A percentile compares a stretch with the other conserved stretches of the same genome.
phyloP scores from a whole-genome alignment of 2,329 filamentous ascomycete species.

The Orbilia oligospora region DNA sequence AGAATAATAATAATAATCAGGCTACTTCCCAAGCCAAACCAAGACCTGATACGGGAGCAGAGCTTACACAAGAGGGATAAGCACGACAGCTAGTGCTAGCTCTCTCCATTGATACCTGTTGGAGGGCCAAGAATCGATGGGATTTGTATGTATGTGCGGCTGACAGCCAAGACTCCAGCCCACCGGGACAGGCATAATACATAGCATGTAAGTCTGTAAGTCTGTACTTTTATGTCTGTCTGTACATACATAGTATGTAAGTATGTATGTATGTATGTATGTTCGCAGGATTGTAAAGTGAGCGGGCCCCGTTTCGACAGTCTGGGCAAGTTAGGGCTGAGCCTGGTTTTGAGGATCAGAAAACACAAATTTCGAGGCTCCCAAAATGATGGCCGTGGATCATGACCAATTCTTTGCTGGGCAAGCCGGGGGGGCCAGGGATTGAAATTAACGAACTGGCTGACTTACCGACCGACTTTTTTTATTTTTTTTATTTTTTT shows the following conservation, averaged over 20 bases:
- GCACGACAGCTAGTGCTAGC: slow-evolving; percentile 17
- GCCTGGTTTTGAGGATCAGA: slow-evolving; percentile 53
- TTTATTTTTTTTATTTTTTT: too few species aligned
- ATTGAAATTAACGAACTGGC: slow-evolving; percentile 9
- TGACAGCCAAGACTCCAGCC: slow-evolving; percentile 51
- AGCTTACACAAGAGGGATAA: slow-evolving; percentile 35
- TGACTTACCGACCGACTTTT: too few species aligned
- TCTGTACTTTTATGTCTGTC: too few species aligned
- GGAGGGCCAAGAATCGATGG: slow-evolving; percentile 25
- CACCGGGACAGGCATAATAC: slow-evolving; percentile 23
- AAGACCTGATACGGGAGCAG: slow-evolving; percentile 10
- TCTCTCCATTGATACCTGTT: slow-evolving; percentile 40
- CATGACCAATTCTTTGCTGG: slow-evolving; percentile 51
- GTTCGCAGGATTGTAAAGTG: slow-evolving; percentile 45
- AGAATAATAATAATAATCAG: neutral
- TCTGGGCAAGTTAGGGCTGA: slow-evolving; percentile 61
- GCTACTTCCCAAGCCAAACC: too few species aligned
- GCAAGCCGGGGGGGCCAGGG: slow-evolving; percentile 22
- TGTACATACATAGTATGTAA: too few species aligned
- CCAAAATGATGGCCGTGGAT: slow-evolving; percentile 9
- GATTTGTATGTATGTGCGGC: slow-evolving; percentile 50
- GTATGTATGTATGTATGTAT: too few species aligned
- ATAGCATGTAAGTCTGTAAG: too few species aligned
- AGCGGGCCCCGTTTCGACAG: slow-evolving; percentile 23
- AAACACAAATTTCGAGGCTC: slow-evolving; percentile 51